phyloP scores from a whole-genome alignment of 768 basidiomycete genomes.

The Auricularia auricula-judae region DNA sequence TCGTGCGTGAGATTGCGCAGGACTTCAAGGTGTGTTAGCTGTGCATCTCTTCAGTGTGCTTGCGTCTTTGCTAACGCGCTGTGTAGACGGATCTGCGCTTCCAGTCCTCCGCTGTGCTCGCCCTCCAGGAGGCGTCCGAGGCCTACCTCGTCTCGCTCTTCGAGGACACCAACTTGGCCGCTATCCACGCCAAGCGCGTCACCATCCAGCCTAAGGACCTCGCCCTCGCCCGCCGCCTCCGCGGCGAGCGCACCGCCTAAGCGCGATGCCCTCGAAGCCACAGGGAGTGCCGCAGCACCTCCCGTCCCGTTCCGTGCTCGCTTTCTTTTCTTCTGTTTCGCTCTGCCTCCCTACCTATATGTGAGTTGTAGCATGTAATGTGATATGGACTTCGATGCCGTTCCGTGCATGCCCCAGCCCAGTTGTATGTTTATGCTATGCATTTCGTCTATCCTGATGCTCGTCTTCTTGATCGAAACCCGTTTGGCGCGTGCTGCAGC shows the following conservation, averaged over 20 bases:
- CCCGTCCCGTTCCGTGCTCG: neutral
- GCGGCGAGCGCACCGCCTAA: slow-evolving; percentile 50
- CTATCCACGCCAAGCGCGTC: slow-evolving; percentile 77
- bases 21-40: slow-evolving; percentile 56
- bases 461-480: too few relatives aligned
- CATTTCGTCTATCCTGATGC: too few relatives aligned
- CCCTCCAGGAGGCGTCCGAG: slow-evolving; percentile 87
- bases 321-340: neutral
- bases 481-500: too few relatives aligned
- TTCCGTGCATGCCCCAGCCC: too few relatives aligned
- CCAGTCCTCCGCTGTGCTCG: slow-evolving; percentile 93
- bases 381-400: neutral
- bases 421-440: too few relatives aligned
- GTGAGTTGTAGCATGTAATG: neutral
- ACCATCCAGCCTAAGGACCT: slow-evolving; percentile 80
- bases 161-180: slow-evolving; percentile 85
- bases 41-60: slow-evolving; percentile 16
- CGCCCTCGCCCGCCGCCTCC: slow-evolving; percentile 74
- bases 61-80: neutral
- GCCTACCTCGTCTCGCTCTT: slow-evolving; percentile 80
- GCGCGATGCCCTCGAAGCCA: neutral
- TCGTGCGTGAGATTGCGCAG: slow-evolving; percentile 95
- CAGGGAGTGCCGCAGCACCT: too few relatives aligned
- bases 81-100: slow-evolving; percentile 76
- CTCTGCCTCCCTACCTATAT: neutral